Conservation (phyloP, 1,139 yeast species). For the Zygoascus hellenicus region DNA sequence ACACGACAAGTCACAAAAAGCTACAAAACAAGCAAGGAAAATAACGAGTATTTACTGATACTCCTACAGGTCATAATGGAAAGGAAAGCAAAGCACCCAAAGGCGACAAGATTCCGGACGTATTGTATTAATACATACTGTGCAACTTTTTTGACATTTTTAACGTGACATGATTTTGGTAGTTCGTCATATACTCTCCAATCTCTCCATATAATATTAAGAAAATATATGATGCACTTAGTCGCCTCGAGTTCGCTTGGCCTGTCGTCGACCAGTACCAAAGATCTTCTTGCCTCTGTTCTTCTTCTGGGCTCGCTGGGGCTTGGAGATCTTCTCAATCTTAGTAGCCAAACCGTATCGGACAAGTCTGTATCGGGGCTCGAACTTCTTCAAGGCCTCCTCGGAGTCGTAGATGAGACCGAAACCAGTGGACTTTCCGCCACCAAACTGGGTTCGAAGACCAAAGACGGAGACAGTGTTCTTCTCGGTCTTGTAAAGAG, state of each 20-base stretch:
- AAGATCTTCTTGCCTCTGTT: conserved; percentile 99
- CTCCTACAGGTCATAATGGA: not conserved
- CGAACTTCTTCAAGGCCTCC: conserved; percentile 97
- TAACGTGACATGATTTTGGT: conserved; percentile 9
- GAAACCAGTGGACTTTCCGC: conserved; percentile 99
- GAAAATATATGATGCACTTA: conserved; percentile 12
- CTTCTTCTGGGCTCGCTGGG: conserved; percentile 99
- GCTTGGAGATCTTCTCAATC: conserved; percentile 98
- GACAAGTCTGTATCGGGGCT: conserved; percentile 98
- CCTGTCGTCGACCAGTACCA: conserved; percentile 96
- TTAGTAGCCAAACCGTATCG: conserved; percentile 97
- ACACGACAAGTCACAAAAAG: too few species aligned
- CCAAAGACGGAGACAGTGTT: conserved; percentile 98
- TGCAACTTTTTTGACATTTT: conserved; percentile 4
- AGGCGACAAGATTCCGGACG: too few species aligned
- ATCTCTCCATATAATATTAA: conserved; percentile 6
- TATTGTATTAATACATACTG: conserved; percentile 10
- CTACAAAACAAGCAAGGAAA: too few species aligned
- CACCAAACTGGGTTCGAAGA: conserved; percentile 99
- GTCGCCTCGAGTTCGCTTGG: conserved; percentile 46
- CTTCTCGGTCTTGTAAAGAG: conserved; percentile 96
- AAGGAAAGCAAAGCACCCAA: too few species aligned
- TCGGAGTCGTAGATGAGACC: conserved; percentile 98
- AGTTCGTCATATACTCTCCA: conserved; percentile 6
- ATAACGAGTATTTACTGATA: too few species aligned